Conservation (phyloP, 2,329 filamentous ascomycete species). For the Paecilomyces variotii region DNA sequence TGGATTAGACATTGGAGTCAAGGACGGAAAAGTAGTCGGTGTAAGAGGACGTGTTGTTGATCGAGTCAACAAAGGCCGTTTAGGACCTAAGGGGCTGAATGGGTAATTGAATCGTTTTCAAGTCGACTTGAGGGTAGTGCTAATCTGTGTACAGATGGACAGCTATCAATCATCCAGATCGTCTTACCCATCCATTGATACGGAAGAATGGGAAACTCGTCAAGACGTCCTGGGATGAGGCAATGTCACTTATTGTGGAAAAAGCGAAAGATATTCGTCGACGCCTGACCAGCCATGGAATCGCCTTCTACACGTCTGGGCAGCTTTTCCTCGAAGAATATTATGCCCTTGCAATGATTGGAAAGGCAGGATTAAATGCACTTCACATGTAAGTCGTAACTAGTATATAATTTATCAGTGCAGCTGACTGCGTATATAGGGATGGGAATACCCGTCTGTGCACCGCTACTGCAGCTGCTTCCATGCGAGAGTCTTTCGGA, state of each 20-base stretch:
- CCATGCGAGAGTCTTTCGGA: constrained; percentile 33
- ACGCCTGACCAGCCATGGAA: constrained; percentile 28
- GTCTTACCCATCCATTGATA: constrained; percentile 25
- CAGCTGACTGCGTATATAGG: constrained; percentile 12
- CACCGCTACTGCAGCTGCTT: constrained; percentile 30
- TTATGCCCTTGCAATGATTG: constrained; percentile 30
- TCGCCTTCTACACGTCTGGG: constrained; percentile 32
- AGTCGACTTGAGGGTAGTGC: neutral
- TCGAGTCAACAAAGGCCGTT: constrained; percentile 27
- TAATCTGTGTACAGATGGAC: constrained; percentile 15
- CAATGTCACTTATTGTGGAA: constrained; percentile 27
- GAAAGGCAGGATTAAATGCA: constrained; percentile 31
- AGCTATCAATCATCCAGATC: constrained; percentile 20
- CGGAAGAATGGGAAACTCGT: constrained; percentile 27
- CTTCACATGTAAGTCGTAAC: constrained; percentile 25
- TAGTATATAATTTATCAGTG: neutral
- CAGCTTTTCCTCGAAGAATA: constrained; percentile 35
- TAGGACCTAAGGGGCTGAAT: constrained; percentile 28
- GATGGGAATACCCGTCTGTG: constrained; percentile 34
- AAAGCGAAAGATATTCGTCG: constrained; percentile 21
- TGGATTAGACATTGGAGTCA: constrained; percentile 28
- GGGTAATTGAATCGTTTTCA: constrained; percentile 12
- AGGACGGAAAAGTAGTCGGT: constrained; percentile 29
- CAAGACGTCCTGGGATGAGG: constrained; percentile 30
- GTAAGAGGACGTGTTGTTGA: constrained; percentile 25